These are phyloP conservation scores for Clarkia xantiana DNA, from an alignment of 345 rosid species.

Conservation along the genomic window DNA sequence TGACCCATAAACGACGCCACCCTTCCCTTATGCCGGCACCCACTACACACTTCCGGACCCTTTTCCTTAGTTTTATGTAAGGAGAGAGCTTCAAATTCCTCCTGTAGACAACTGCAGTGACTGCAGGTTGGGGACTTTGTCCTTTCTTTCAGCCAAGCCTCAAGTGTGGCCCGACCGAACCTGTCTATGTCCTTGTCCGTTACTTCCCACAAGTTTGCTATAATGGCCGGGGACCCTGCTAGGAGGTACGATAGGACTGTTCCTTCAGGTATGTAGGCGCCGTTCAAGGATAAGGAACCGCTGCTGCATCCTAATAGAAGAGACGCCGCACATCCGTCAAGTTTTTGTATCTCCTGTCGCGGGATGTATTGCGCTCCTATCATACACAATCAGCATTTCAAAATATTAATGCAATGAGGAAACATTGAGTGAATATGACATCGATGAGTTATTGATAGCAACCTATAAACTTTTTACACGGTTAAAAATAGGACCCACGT, in stretches of 20 bases:
- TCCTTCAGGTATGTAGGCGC: slow-evolving; percentile 71
- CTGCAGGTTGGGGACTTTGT: slow-evolving; percentile 24
- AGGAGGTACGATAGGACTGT: slow-evolving; percentile 50
- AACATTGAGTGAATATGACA: no score
- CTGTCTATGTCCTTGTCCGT: slow-evolving; percentile 89
- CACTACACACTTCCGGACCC: slow-evolving; percentile 31
- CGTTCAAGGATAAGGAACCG: slow-evolving; percentile 55
- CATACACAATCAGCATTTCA: slow-evolving; percentile 9
- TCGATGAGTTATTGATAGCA: no score
- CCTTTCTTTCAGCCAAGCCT: slow-evolving; percentile 69
- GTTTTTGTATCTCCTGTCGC: slow-evolving; percentile 48
- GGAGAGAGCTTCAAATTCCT: slow-evolving; percentile 41
- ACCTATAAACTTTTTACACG: no score
- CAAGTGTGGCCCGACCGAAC: slow-evolving; percentile 65
- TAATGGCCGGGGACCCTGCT: slow-evolving; percentile 72
- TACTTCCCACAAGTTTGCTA: slow-evolving; percentile 89
- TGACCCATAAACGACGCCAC: slow-evolving; percentile 63
- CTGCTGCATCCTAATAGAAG: slow-evolving; percentile 93
- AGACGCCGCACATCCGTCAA: slow-evolving; percentile 69
- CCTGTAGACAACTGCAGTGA: slow-evolving; percentile 27
- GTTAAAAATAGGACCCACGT: no score
- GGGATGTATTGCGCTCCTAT: slow-evolving; percentile 71
- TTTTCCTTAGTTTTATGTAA: slow-evolving; percentile 19
- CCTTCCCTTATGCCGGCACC: slow-evolving; percentile 39
- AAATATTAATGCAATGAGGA: no score